phyloP scores from a whole-genome alignment of 805 yeast species.

The Suhomyces pyralidae region DNA sequence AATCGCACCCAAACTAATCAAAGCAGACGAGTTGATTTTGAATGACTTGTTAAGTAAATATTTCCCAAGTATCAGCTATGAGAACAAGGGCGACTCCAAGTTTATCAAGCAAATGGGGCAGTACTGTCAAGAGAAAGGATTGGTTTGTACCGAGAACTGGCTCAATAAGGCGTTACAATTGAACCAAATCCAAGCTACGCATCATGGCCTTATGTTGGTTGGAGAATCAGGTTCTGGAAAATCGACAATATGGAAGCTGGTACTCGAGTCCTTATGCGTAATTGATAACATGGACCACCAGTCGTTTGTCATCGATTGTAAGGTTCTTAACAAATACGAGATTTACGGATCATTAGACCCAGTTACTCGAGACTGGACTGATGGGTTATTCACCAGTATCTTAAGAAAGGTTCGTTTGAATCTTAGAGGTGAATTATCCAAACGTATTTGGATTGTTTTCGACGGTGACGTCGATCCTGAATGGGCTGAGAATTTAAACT shows the following conservation, averaged over 20 bases:
- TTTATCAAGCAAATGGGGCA: slow-evolving; percentile 23
- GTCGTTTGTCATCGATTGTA: slow-evolving; percentile 62
- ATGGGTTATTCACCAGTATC: slow-evolving; percentile 74
- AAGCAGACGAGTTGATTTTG: slow-evolving; percentile 48
- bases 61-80: slow-evolving; percentile 24
- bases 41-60: slow-evolving; percentile 13
- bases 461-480: slow-evolving; percentile 94
- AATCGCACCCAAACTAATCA: slow-evolving; percentile 63
- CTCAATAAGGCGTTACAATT: slow-evolving; percentile 58
- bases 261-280: slow-evolving; percentile 40
- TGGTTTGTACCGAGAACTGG: slow-evolving; percentile 41
- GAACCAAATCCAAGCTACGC: slow-evolving; percentile 54
- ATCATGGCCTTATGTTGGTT: slow-evolving; percentile 78
- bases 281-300: slow-evolving; percentile 36
- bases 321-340: slow-evolving; percentile 61
- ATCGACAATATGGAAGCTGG: slow-evolving; percentile 48
- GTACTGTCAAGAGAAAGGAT: slow-evolving; percentile 30
- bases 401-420: slow-evolving; percentile 57
- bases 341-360: slow-evolving; percentile 71
- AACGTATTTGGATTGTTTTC: slow-evolving; percentile 72
- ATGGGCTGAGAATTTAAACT: slow-evolving; percentile 89
- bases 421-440: slow-evolving; percentile 54
- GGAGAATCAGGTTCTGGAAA: slow-evolving; percentile 81
- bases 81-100: slow-evolving; percentile 18
- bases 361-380: slow-evolving; percentile 87